Evolutionary conservation across 192 early-diverging fungal species (phyloP).

Genomic region (Rhizophagus sp.): DNA sequence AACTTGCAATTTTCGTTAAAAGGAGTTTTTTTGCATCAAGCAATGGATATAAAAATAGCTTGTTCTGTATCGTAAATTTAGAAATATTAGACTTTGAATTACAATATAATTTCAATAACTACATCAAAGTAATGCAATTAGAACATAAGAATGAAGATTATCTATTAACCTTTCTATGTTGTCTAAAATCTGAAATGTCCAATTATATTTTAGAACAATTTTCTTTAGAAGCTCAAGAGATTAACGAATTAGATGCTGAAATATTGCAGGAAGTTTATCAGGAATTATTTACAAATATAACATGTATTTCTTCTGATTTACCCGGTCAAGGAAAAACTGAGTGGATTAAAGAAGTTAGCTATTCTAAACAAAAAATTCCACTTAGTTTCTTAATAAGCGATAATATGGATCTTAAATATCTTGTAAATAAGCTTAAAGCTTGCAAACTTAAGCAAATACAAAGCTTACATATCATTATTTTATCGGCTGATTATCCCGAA

Average conservation of each 20-base stretch:
- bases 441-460: neutral
- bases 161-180: too few relatives aligned
- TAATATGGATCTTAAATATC: neutral
- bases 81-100: too few relatives aligned
- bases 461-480: neutral
- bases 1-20: too few relatives aligned
- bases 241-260: neutral
- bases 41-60: too few relatives aligned
- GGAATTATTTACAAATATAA: slow-evolving; percentile 12
- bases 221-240: too few relatives aligned
- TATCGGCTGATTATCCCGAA: neutral
- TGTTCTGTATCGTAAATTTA: too few relatives aligned
- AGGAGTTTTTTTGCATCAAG: too few relatives aligned
- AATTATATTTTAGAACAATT: too few relatives aligned
- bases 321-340: slow-evolving; percentile 29
- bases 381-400: slow-evolving; percentile 23
- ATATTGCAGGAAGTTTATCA: neutral
- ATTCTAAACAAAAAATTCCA: neutral
- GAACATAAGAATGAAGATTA: neutral
- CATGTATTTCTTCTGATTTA: slow-evolving; percentile 25
- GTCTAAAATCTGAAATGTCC: too few relatives aligned
- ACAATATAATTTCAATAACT: too few relatives aligned
- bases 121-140: too few relatives aligned
- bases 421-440: slow-evolving; percentile 14
- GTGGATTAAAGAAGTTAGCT: slow-evolving; percentile 14